Conservation (phyloP, 495 filamentous ascomycete species). For the Choiromyces venosus region DNA sequence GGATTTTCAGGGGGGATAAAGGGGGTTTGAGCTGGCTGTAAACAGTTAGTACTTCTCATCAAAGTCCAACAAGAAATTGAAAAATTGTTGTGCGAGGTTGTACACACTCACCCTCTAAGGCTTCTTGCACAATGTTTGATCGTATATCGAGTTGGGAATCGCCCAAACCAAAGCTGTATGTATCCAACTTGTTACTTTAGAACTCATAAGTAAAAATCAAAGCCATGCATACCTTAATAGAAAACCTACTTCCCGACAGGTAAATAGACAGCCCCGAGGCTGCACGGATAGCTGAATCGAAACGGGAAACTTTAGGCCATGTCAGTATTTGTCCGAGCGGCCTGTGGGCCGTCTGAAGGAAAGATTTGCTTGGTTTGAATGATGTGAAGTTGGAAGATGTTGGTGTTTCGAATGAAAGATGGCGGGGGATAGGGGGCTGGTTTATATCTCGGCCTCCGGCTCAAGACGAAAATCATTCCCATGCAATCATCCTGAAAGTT, state of each 20-base stretch:
- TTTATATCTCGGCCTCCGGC: too few relatives aligned
- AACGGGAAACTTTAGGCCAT: neutral
- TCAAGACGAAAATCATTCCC: too few relatives aligned
- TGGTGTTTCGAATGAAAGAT: neutral
- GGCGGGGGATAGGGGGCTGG: neutral
- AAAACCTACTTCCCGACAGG: neutral
- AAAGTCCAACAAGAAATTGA: neutral
- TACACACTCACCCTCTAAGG: neutral
- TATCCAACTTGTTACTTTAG: neutral
- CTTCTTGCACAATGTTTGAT: neutral
- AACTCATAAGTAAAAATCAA: neutral
- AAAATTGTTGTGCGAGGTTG: neutral
- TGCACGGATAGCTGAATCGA: neutral
- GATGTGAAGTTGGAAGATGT: neutral
- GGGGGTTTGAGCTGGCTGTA: too few relatives aligned
- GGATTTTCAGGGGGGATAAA: neutral
- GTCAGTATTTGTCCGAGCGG: neutral
- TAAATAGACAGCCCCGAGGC: neutral
- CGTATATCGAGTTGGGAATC: neutral
- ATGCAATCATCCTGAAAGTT: too few relatives aligned
- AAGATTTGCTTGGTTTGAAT: too few relatives aligned
- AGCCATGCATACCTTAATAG: neutral
- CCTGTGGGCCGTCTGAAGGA: neutral
- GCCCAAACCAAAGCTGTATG: neutral
- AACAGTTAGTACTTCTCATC: neutral